These are phyloP conservation scores for Phytopythium helicoides DNA, from an alignment of 352 stramenopile genomes.

Conservation along the genomic window DNA sequence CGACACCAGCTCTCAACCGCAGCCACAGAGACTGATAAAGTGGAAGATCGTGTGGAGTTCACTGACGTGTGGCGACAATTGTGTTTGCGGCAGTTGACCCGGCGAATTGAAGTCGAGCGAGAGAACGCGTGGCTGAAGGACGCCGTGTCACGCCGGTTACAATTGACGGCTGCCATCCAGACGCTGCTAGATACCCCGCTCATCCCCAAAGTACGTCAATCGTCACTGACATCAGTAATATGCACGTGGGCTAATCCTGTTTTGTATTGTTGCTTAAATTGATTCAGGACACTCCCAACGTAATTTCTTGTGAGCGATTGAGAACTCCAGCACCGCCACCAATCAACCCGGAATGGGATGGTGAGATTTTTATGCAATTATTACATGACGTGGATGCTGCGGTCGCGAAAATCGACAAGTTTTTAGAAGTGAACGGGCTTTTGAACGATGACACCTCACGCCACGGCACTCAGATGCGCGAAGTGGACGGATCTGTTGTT, in stretches of 20 bases:
- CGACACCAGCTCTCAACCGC: neutral
- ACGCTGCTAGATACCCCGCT: neutral
- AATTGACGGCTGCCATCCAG: neutral
- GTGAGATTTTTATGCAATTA: conserved; percentile 15
- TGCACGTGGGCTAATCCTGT: too few species aligned
- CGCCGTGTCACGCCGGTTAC: conserved; percentile 26
- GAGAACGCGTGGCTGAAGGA: conserved; percentile 54
- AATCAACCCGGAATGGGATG: conserved; percentile 7
- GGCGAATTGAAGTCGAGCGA: conserved; percentile 16
- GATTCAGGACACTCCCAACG: too few species aligned
- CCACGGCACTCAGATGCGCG: conserved; percentile 26
- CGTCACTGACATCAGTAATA: too few species aligned
- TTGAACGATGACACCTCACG: conserved; percentile 23
- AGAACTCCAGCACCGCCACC: neutral
- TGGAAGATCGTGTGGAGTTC: neutral
- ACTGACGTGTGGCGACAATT: conserved; percentile 2
- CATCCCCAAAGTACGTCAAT: too few species aligned
- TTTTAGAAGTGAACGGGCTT: conserved; percentile 37
- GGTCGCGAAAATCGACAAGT: conserved; percentile 29
- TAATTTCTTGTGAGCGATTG: too few species aligned
- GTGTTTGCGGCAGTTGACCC: conserved; percentile 4
- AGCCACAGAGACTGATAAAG: too few species aligned
- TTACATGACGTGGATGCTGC: conserved; percentile 14
- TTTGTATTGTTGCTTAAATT: too few species aligned
- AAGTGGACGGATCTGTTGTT: conserved; percentile 25